Evolutionary conservation across 257 asterid species (phyloP), one percentile per base, ranked within the genome.

Genomic region (Capsicum pubescens): DNA sequence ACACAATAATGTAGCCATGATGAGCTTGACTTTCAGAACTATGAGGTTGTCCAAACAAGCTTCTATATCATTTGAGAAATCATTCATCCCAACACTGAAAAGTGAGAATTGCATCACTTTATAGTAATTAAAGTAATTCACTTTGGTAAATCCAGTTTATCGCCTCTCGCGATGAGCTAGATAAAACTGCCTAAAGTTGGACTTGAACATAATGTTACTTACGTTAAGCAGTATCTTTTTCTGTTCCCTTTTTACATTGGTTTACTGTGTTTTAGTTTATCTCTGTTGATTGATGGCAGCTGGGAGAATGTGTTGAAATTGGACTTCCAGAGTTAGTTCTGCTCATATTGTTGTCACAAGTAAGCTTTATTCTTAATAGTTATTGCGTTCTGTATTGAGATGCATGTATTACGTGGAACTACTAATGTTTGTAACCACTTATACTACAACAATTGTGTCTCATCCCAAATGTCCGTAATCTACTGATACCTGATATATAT

Each of bases 301-400:
- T 89, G 57, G 92, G 91, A 17, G 76, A 88, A 69, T 90, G 92
- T 85, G 80, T 90, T 26, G 92, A 90, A 76, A 79, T 90, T 72
- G 92, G 92, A 35, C 92, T 90, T 36, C 91, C 91, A 1, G 92
- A 88, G 83, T 72, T 90, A 57, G 70, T 88, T 56, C 67, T 90
- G 59, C 88, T 90, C 39, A 87, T 90, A 83, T 35, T 86, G 66
- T 50, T 90, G 84, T 82, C 92, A 81, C 91, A 88, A 82, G 92
- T 85, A 77, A 86, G 80, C 1, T 0, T 21, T 35, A 46, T 68
- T 26, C 81, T 21, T 50, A 26, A 8, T 32, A 76, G 13, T 26
- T 14, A 14, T 77, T 6, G 14, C 4, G 21, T 26, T 76, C 61
- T 8, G 50, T 76, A 12, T 5, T 26, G 81, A 76, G 48, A 76